Base-by-base conservation (phyloP, 208 protist genomes). In the Crithidia brevicula region DNA sequence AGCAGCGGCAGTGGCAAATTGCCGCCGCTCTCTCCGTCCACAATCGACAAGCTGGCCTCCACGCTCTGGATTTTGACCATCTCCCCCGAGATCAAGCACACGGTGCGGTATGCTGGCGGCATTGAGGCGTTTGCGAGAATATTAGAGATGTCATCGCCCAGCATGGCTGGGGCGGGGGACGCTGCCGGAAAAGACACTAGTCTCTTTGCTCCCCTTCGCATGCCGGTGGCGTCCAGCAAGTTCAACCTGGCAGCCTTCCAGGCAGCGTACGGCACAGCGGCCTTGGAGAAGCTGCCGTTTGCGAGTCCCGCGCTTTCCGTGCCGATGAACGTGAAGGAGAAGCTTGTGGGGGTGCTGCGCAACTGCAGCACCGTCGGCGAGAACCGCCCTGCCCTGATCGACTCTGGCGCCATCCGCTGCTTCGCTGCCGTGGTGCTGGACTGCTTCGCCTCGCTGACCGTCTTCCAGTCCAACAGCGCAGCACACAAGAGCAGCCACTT, bases 41-140 rank as follows among this genome's bases (percentile, higher is more conserved):
- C 88, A 16, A 30, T 97, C 22, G 94, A 97, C 61, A 98, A 97
- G 58, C 56, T 98, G n/a, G 85, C 82, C 16, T 89, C 85, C 23
- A 96, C 89, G 31, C 72, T 98, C 28, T 97, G 92, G 93, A 96
- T 98, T 60, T 71, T 96, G 38, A 94, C 88, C 34, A 93, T 95
- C 52, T 88, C 91, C 25, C 86, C 87, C 0, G 89, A 96, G 31
- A 95, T 95, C 75, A 98, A 98, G 72, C 83, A 93, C 63, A 84
- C 82, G 7, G 81, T 98, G 15, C 74, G 86, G 38, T 67, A 85
- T n/a, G 72, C 74, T 36, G 87, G 85, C 5, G 94, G 90, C 15
- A 90, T 97, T 40, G 79, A 93, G 28, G 52, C 82, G 2, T 68
- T 97, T n/a, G 65, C 82, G 9, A 69, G 79, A 22, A 73, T 97